These are phyloP conservation scores for Mycena albidolilacea DNA, from an alignment of 768 basidiomycete genomes.

Conservation along the genomic window DNA sequence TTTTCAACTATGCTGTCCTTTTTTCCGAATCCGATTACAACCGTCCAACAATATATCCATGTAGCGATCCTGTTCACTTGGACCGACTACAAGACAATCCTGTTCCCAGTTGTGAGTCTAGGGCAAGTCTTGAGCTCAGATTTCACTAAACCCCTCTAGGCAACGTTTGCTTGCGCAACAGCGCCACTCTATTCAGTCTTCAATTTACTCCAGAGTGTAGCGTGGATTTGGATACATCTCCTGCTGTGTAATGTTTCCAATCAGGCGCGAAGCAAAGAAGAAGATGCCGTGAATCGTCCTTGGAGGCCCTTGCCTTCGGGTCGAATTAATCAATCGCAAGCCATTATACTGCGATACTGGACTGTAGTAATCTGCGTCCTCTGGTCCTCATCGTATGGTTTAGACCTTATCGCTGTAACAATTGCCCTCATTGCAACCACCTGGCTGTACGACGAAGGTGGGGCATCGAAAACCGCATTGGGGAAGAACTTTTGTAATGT, in stretches of 20 bases:
- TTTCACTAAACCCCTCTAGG: not conserved
- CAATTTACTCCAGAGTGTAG: not conserved
- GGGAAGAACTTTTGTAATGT: conserved; percentile 10
- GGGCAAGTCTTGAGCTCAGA: too few relatives aligned
- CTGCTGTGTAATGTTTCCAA: conserved; percentile 17
- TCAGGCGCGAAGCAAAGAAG: conserved; percentile 15
- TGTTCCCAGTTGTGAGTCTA: not conserved
- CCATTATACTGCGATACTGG: not conserved
- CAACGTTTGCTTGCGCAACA: conserved; percentile 1
- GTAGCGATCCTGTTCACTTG: not conserved
- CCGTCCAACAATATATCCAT: too few relatives aligned
- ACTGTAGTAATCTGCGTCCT: not conserved
- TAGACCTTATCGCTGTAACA: not conserved
- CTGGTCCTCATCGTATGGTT: not conserved
- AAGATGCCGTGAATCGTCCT: conserved; percentile 24
- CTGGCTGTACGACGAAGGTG: not conserved
- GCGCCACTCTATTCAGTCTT: not conserved
- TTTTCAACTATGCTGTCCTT: too few relatives aligned
- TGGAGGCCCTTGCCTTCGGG: conserved; percentile 23
- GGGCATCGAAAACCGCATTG: not conserved
- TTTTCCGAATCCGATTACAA: too few relatives aligned
- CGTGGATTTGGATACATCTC: conserved; percentile 13
- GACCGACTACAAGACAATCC: not conserved
- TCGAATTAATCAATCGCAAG: not conserved
- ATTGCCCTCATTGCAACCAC: not conserved